Evolutionary conservation across 371 early-diverging fungal genomes (phyloP), one percentile per base, ranked within the genome.

Genomic region (Capniomyces stellatus): DNA sequence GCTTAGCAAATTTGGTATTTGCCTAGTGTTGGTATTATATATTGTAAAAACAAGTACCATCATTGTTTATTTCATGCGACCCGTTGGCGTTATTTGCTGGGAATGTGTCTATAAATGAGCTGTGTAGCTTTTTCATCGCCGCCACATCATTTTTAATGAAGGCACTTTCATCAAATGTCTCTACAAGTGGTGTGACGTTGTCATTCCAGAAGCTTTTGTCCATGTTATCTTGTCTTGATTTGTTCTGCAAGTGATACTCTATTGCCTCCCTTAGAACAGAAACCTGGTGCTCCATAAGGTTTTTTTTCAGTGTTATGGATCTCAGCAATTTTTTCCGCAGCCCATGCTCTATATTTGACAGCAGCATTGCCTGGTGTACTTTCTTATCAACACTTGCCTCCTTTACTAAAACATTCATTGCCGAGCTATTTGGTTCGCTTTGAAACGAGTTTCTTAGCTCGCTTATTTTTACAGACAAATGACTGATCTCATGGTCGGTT

Each of bases 401-500:
- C 3, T n/a, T 24, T 49, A 30, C 25, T 23, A 27, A 8, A 4
- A 44, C 4, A 23, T 44, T 44, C 8, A 8, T 27, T 23, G 4
- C n/a, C 8, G 24, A 22, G 28, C n/a, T 8, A 24, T 27, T 29
- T 3, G 30, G 4, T n/a, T 49, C 30, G 25, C 25, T 29, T 10
- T 49, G n/a, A 27, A 49, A n/a, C 8, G n/a, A 29, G 19, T n/a
- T 13, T 28, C 28, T 19, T 2, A 49, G 21, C n/a, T 4, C 28
- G 30, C 49, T 27, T 10, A 49, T 29, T n/a, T 49, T 49, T 49
- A n/a, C 18, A 24, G 49, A 29, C n/a, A 49, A 49, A 27, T 49
- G 49, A n/a, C 18, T 49, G 2, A 49, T n/a, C 28, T 49, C 49
- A n/a, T 49, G 49, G 15, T 49, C 49, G 8, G 49, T 49, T 49